Percentiles rank a stretch among this genome's conserved stretches.
These are phyloP conservation scores for Cudoniella acicularis DNA, from an alignment of 495 filamentous ascomycete species.

Conservation along the genomic window DNA sequence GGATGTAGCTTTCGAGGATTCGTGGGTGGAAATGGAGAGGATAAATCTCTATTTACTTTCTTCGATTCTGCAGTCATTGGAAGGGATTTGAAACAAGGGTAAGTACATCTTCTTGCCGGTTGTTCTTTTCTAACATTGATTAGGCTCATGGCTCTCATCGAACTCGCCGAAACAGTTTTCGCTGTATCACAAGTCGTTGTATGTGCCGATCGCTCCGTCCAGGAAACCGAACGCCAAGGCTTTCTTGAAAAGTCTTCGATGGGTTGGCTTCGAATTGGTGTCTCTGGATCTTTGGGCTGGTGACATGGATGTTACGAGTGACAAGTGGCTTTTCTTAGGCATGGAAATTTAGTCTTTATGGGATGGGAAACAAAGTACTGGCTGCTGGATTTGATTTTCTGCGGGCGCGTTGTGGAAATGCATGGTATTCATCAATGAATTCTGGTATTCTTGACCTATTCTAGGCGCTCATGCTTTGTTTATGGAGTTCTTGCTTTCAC, in stretches of 20 bases:
- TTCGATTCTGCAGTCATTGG: slow-evolving; percentile 67
- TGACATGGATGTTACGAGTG: slow-evolving; percentile 54
- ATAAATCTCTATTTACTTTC: slow-evolving; percentile 82
- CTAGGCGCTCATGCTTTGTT: too few relatives aligned
- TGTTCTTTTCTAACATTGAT: slow-evolving; percentile 21
- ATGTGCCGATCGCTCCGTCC: slow-evolving; percentile 66
- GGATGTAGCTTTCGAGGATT: slow-evolving; percentile 83
- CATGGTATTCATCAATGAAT: too few relatives aligned
- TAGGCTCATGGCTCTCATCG: slow-evolving; percentile 86
- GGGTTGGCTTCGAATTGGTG: slow-evolving; percentile 84
- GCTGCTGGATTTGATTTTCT: background rate
- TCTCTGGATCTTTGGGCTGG: slow-evolving; percentile 71
- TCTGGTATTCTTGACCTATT: too few relatives aligned
- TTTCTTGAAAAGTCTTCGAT: slow-evolving; percentile 76
- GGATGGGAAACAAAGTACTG: background rate
- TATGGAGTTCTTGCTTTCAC: too few relatives aligned
- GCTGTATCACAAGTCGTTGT: slow-evolving; percentile 74
- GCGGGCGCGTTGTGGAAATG: too few relatives aligned
- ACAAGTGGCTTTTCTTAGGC: slow-evolving; percentile 77
- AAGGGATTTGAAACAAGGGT: slow-evolving; percentile 84
- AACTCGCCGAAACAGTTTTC: slow-evolving; percentile 72
- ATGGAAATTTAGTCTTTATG: slow-evolving; percentile 63
- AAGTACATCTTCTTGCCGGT: slow-evolving; percentile 37
- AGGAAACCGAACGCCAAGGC: slow-evolving; percentile 55
- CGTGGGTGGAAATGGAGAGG: slow-evolving; percentile 57